phyloP scores from a whole-genome alignment of 768 basidiomycete genomes.

The Pleurotus djamor region DNA sequence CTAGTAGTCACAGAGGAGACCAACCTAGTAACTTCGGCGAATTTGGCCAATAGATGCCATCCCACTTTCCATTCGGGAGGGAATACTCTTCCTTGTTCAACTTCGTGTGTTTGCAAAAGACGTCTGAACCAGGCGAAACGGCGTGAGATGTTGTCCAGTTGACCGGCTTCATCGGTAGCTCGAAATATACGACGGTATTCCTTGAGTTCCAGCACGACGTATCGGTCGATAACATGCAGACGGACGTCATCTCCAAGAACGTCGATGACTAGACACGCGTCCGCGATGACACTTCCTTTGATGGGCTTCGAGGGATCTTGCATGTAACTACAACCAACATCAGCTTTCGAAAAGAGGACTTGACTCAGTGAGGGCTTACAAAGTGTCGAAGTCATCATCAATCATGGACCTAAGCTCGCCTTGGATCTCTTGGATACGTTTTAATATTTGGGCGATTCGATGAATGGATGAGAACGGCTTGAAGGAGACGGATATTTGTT shows the following conservation, averaged over 20 bases:
- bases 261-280: conserved; percentile 89
- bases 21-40: conserved; percentile 89
- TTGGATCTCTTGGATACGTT: conserved; percentile 79
- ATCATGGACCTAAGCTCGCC: conserved; percentile 78
- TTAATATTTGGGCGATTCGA: conserved; percentile 75
- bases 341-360: not conserved
- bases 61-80: conserved; percentile 85
- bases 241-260: conserved; percentile 86
- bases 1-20: conserved; percentile 8
- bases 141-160: conserved; percentile 90
- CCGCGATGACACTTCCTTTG: conserved; percentile 63
- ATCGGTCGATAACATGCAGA: conserved; percentile 80
- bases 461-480: conserved; percentile 76
- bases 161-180: conserved; percentile 91
- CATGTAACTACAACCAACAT: conserved; percentile 56
- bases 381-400: conserved; percentile 88
- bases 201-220: conserved; percentile 85
- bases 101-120: conserved; percentile 80
- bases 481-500: conserved; percentile 80
- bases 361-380: conserved; percentile 51
- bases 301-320: conserved; percentile 72
- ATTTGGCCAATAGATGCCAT: conserved; percentile 79
- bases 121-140: conserved; percentile 96
- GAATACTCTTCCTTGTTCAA: conserved; percentile 82
- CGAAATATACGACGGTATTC: conserved; percentile 97